These are phyloP conservation scores for Phytophthora vignae DNA, from an alignment of 352 stramenopile genomes.

Conservation along the genomic window DNA sequence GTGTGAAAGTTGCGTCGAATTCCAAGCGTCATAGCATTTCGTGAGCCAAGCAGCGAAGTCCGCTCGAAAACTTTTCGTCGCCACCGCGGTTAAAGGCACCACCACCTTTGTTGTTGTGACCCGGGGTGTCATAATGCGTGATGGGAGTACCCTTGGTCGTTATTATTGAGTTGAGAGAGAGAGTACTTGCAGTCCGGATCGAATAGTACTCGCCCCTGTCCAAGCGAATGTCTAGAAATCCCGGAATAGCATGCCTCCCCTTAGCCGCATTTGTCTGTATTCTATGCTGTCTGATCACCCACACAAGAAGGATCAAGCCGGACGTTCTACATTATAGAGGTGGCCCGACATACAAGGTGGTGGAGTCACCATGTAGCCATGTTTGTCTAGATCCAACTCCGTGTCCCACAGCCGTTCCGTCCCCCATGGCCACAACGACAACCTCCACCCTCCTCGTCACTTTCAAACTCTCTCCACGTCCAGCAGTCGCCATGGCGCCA, in stretches of 20 bases:
- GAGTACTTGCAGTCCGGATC: too few relatives aligned
- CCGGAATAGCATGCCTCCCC: too few relatives aligned
- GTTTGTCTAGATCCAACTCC: not conserved
- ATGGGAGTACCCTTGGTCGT: too few relatives aligned
- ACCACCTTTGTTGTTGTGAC: not conserved
- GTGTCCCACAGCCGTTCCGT: not conserved
- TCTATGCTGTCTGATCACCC: too few relatives aligned
- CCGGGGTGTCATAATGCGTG: too few relatives aligned
- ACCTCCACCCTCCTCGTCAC: slow-evolving; percentile 3
- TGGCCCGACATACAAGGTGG: not conserved
- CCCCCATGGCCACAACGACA: not conserved
- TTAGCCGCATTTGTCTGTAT: too few relatives aligned
- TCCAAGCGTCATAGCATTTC: not conserved
- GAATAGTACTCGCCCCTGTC: too few relatives aligned
- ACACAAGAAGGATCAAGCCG: not conserved
- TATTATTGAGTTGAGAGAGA: too few relatives aligned
- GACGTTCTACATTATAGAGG: slow-evolving; percentile 2
- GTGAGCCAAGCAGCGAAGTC: not conserved
- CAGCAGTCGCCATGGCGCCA: slow-evolving; percentile 17
- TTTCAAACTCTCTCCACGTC: slow-evolving; percentile 2
- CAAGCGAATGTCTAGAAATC: too few relatives aligned
- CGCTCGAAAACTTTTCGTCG: too few relatives aligned
- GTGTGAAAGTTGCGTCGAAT: not conserved
- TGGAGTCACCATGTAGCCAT: not conserved
- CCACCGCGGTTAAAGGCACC: not conserved